Evolutionary conservation across 345 rosid species (phyloP).

Genomic region (Psidium guajava): DNA sequence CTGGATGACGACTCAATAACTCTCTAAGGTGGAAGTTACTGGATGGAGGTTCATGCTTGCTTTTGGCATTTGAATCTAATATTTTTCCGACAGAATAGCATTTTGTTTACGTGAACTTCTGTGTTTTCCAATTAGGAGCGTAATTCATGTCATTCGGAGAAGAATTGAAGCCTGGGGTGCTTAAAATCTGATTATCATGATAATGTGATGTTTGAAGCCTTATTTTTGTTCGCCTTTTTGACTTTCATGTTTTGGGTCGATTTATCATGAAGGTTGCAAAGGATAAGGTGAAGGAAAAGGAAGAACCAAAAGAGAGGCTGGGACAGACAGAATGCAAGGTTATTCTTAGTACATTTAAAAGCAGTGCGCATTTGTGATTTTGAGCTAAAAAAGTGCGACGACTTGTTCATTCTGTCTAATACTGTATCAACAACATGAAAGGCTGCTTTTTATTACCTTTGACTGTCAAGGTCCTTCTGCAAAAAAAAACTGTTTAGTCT

Average conservation of each 20-base stretch:
- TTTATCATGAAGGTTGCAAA: slow-evolving; percentile 36
- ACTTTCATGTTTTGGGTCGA: background rate
- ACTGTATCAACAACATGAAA: background rate
- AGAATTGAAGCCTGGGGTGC: background rate
- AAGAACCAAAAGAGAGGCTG: slow-evolving; percentile 40
- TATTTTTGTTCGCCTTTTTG: background rate
- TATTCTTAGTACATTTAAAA: background rate
- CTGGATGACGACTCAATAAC: background rate
- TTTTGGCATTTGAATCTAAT: background rate
- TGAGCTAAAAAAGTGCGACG: background rate
- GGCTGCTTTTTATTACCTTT: background rate
- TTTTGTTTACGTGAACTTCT: background rate
- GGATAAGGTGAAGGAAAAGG: slow-evolving; percentile 53
- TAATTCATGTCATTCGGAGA: background rate
- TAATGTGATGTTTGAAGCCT: background rate
- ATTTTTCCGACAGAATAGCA: background rate
- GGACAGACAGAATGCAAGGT: slow-evolving; percentile 88
- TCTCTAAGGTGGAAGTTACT: background rate
- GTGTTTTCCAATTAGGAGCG: background rate
- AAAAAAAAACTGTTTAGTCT: background rate
- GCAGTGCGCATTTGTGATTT: background rate
- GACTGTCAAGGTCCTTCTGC: background rate
- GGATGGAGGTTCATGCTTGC: background rate
- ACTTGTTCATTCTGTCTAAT: background rate
- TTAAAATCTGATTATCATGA: background rate